Evolutionary conservation across 2,329 filamentous ascomycete species (phyloP).

Genomic region (Microsporum audouinii): DNA sequence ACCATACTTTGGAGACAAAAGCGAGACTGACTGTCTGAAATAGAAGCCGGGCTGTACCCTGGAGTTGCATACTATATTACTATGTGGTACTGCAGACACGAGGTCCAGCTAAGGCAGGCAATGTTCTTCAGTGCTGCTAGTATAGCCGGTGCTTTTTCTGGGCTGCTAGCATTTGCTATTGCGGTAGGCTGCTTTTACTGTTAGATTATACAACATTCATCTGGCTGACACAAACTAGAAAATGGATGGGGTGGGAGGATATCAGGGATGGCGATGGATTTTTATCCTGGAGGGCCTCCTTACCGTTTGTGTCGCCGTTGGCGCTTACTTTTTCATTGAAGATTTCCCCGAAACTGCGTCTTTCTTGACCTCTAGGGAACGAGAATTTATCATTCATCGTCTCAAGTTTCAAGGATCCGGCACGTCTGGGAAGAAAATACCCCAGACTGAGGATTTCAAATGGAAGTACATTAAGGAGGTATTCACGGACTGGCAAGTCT

Average conservation of each 20-base stretch:
- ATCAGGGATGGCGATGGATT: conserved; percentile 41
- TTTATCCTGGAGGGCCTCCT: conserved; percentile 41
- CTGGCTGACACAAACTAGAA: conserved; percentile 19
- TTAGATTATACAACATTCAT: not conserved
- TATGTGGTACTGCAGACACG: conserved; percentile 36
- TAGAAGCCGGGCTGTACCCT: conserved; percentile 34
- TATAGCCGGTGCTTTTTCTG: conserved; percentile 43
- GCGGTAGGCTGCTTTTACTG: conserved; percentile 22
- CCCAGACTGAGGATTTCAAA: conserved; percentile 25
- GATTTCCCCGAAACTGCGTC: conserved; percentile 36
- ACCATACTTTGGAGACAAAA: not conserved
- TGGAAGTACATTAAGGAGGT: conserved; percentile 31
- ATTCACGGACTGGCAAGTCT: conserved; percentile 34
- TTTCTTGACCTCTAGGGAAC: conserved; percentile 34
- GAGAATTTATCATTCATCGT: conserved; percentile 28
- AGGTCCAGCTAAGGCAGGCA: conserved; percentile 35
- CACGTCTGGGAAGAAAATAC: conserved; percentile 18
- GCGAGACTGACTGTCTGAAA: not conserved
- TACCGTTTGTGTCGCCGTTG: conserved; percentile 33
- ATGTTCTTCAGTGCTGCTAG: conserved; percentile 39
- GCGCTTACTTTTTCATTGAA: conserved; percentile 36
- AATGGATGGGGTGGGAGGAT: conserved; percentile 40
- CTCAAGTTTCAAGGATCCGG: conserved; percentile 28
- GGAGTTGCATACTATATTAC: conserved; percentile 37
- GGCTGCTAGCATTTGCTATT: conserved; percentile 42